Percentiles rank a stretch among this genome's conserved stretches.
Evolutionary conservation across 345 rosid species (phyloP).

Genomic region (Theobroma cacao): DNA sequence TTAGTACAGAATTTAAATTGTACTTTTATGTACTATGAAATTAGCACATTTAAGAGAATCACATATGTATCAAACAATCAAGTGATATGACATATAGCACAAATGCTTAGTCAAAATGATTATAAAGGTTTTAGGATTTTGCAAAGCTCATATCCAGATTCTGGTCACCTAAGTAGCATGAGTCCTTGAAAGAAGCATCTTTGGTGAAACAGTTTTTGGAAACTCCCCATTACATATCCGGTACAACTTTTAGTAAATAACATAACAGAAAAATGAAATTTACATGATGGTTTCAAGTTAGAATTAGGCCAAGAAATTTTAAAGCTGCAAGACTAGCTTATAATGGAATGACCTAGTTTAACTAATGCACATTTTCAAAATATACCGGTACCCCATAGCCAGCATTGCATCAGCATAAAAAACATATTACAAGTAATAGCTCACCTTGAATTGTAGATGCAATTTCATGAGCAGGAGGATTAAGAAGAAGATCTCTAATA

Average conservation of each 20-base stretch:
- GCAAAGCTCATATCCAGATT: neutral
- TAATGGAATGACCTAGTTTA: neutral
- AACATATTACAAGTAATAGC: slow-evolving; percentile 1
- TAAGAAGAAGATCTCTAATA: slow-evolving; percentile 87
- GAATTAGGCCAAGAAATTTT: neutral
- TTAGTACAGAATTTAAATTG: slow-evolving; percentile 9
- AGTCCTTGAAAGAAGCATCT: slow-evolving; percentile 1
- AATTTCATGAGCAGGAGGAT: slow-evolving; percentile 91
- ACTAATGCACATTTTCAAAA: neutral
- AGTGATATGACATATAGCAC: neutral
- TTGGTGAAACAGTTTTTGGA: neutral
- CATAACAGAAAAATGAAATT: neutral
- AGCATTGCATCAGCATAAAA: neutral
- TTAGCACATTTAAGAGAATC: neutral
- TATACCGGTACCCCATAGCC: neutral
- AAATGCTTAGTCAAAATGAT: neutral
- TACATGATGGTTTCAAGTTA: neutral
- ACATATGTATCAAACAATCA: neutral
- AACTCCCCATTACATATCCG: neutral
- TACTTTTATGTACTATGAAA: neutral
- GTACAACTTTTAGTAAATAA: neutral
- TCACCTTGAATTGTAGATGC: slow-evolving; percentile 86
- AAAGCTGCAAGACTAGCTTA: slow-evolving; percentile 1
- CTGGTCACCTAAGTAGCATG: neutral
- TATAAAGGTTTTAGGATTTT: neutral